Conservation (phyloP, 768 basidiomycete genomes). For the Coprinopsis cinerea region DNA sequence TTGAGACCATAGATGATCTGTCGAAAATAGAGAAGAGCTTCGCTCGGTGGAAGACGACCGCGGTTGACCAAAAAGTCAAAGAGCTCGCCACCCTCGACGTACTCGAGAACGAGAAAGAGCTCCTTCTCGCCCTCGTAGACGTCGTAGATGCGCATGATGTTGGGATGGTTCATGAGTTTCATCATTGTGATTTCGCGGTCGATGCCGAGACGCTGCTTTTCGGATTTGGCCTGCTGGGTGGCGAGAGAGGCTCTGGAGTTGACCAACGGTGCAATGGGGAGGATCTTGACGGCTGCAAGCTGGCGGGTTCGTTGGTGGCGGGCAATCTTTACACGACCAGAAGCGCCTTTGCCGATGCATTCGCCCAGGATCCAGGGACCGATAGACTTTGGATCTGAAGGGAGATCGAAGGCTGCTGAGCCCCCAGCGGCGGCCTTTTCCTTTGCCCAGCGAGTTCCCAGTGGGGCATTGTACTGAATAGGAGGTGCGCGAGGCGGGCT, state of each 20-base stretch:
- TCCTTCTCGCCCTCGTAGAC: slow-evolving; percentile 91
- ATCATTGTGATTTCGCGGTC: slow-evolving; percentile 97
- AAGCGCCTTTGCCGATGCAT: slow-evolving; percentile 91
- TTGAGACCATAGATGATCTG: slow-evolving; percentile 94
- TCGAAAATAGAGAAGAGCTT: slow-evolving; percentile 90
- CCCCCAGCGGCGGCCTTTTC: slow-evolving; percentile 81
- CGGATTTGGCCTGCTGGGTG: slow-evolving; percentile 63
- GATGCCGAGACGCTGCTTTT: slow-evolving; percentile 80
- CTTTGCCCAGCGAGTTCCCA: slow-evolving; percentile 83
- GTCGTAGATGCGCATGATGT: slow-evolving; percentile 92
- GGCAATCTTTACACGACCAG: slow-evolving; percentile 92
- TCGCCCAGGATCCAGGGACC: slow-evolving; percentile 93
- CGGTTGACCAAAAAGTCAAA: slow-evolving; percentile 94
- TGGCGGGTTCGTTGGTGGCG: slow-evolving; percentile 80
- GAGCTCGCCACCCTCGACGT: slow-evolving; percentile 92
- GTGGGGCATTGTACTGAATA: slow-evolving; percentile 61
- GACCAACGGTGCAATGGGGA: slow-evolving; percentile 75
- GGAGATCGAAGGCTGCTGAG: slow-evolving; percentile 67
- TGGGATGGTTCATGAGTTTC: slow-evolving; percentile 98
- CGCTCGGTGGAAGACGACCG: slow-evolving; percentile 70
- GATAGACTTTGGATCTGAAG: slow-evolving; percentile 78
- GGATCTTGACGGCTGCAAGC: slow-evolving; percentile 94
- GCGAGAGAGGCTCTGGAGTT: slow-evolving; percentile 65
- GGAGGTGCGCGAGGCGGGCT: slow-evolving; percentile 68
- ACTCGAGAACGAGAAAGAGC: slow-evolving; percentile 90